A percentile compares a stretch with the other conserved stretches of the same genome.
These are phyloP conservation scores for Omphalea diandra DNA, from an alignment of 441 rosid species.

Conservation along the genomic window DNA sequence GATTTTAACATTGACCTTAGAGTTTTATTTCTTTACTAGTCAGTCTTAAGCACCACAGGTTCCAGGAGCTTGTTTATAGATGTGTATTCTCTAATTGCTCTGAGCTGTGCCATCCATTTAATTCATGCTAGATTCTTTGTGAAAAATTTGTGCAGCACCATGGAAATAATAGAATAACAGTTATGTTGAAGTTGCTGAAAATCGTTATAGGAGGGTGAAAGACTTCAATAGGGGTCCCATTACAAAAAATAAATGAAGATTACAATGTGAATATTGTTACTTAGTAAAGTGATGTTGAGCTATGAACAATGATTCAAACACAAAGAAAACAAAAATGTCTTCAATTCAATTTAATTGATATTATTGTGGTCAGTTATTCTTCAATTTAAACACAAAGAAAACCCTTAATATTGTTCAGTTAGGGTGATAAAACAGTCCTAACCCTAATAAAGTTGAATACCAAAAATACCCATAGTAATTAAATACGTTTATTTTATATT, in stretches of 20 bases:
- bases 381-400: no score
- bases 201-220: neutral
- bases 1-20: neutral
- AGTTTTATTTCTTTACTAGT: neutral
- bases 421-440: no score
- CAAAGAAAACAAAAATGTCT: neutral
- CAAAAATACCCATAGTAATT: no score
- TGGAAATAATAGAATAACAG: neutral
- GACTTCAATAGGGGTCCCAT: neutral
- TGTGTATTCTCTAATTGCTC: neutral
- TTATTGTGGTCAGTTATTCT: no score
- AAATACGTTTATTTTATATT: no score
- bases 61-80: neutral
- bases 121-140: constrained; percentile 3
- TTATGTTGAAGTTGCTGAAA: neutral
- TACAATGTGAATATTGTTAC: neutral
- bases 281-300: no score
- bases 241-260: neutral
- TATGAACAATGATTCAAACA: neutral
- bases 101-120: neutral
- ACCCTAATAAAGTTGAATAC: no score
- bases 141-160: neutral
- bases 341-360: no score
- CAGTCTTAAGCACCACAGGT: neutral
- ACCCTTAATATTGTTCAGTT: no score